A percentile compares a stretch with the other conserved stretches of the same genome.
phyloP scores from a whole-genome alignment of 192 early-diverging fungal genomes.

The Coemansia umbellata region DNA sequence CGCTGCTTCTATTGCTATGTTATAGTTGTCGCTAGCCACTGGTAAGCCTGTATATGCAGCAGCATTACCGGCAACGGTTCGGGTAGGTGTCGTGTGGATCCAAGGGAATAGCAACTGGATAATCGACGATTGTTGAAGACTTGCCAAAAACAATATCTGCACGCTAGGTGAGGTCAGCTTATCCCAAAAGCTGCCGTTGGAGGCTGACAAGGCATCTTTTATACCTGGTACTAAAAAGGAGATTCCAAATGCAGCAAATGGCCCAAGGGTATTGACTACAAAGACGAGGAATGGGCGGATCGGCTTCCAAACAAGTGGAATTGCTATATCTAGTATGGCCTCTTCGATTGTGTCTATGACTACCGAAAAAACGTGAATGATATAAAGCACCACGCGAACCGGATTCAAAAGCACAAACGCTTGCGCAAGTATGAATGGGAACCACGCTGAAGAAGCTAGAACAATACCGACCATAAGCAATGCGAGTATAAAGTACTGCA shows the following conservation, averaged over 20 bases:
- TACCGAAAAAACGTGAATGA: slow-evolving; percentile 68
- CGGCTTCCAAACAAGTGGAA: slow-evolving; percentile 6
- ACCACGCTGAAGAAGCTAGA: slow-evolving; percentile 66
- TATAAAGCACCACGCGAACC: slow-evolving; percentile 54
- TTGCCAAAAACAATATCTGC: slow-evolving; percentile 4
- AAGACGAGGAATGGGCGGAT: slow-evolving; percentile 4
- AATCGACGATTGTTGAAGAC: slow-evolving; percentile 28
- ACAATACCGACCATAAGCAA: slow-evolving; percentile 67
- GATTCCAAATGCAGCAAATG: background rate
- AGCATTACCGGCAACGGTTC: background rate
- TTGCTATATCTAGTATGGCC: slow-evolving; percentile 13
- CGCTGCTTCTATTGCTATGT: no score
- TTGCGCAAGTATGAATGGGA: slow-evolving; percentile 59
- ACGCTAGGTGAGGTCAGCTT: slow-evolving; percentile 15
- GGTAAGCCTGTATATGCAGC: no score
- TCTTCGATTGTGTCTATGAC: slow-evolving; percentile 23
- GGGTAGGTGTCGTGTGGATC: slow-evolving; percentile 6
- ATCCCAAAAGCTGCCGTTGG: slow-evolving; percentile 16
- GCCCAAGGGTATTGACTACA: slow-evolving; percentile 5
- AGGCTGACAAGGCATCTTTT: background rate
- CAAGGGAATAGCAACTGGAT: slow-evolving; percentile 34
- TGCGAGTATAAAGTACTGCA: slow-evolving; percentile 81
- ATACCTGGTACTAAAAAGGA: slow-evolving; percentile 6
- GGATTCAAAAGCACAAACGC: slow-evolving; percentile 24
- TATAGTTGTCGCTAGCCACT: no score